These are phyloP conservation scores for Tarenaya hassleriana DNA, from an alignment of 345 rosid genomes.

Conservation along the genomic window DNA sequence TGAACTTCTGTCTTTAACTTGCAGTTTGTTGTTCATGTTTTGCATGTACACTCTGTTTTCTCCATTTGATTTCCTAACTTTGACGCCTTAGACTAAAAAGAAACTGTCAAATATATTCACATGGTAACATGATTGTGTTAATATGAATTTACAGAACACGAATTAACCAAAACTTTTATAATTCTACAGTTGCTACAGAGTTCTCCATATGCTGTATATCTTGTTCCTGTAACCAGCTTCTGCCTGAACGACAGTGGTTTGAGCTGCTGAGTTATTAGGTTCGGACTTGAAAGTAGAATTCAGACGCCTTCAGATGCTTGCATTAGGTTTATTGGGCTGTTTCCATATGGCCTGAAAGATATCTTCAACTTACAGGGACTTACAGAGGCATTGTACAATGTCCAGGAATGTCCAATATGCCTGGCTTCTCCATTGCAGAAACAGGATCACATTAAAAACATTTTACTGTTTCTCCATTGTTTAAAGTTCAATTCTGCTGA, in stretches of 20 bases:
- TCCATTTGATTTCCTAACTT: no score
- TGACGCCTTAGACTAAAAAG: no score
- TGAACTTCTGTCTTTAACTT: no score
- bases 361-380: slow-evolving; percentile 7
- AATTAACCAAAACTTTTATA: no score
- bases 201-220: background rate
- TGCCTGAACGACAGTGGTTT: background rate
- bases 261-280: background rate
- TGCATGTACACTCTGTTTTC: no score
- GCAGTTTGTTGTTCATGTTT: no score
- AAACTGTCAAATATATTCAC: no score
- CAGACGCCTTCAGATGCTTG: background rate
- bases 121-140: no score
- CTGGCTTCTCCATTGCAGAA: background rate
- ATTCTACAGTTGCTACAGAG: no score
- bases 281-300: slow-evolving; percentile 6
- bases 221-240: background rate
- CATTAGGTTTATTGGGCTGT: background rate
- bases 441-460: no score
- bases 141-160: no score
- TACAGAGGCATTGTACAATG: background rate
- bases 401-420: background rate
- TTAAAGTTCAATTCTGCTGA: slow-evolving; percentile 36
- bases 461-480: slow-evolving; percentile 1
- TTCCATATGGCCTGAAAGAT: background rate